These are phyloP conservation scores for Pogostemon cablin DNA, from an alignment of 257 asterid species.

Conservation along the genomic window DNA sequence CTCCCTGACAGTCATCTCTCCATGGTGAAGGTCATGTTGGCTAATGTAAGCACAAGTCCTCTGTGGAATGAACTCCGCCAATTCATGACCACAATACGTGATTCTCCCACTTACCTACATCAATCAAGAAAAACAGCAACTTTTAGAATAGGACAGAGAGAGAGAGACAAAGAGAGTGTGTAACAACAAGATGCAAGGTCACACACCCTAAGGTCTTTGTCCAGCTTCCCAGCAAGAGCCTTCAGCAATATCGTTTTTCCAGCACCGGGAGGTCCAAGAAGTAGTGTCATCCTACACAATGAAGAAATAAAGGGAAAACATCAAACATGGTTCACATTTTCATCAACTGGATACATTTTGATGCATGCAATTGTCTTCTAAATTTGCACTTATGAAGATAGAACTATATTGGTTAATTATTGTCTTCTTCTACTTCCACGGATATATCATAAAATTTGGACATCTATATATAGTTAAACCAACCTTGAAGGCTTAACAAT, in stretches of 20 bases:
- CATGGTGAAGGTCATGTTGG: slow-evolving; percentile 90
- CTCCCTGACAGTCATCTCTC: slow-evolving; percentile 94
- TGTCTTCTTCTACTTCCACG: too few relatives aligned
- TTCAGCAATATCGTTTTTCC: slow-evolving; percentile 84
- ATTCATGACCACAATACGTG: slow-evolving; percentile 87
- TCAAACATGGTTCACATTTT: not conserved
- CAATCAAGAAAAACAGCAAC: slow-evolving; percentile 15
- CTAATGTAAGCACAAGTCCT: slow-evolving; percentile 89
- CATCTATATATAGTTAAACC: slow-evolving; percentile 23
- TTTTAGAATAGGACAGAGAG: not conserved
- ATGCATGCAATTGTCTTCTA: not conserved
- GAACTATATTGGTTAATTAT: not conserved
- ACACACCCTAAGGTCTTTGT: slow-evolving; percentile 51
- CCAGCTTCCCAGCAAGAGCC: slow-evolving; percentile 82
- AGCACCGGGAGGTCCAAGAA: slow-evolving; percentile 95
- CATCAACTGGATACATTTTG: not conserved
- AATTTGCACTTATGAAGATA: not conserved
- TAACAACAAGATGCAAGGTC: not conserved
- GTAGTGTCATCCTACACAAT: slow-evolving; percentile 82
- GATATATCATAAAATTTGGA: not conserved
- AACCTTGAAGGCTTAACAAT: slow-evolving; percentile 87
- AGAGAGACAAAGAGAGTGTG: not conserved
- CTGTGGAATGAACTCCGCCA: slow-evolving; percentile 81
- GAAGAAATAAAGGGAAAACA: not conserved
- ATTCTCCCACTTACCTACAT: slow-evolving; percentile 65